Evolutionary conservation across 305 asterid species (phyloP).

Genomic region (Plantago lanceolata): DNA sequence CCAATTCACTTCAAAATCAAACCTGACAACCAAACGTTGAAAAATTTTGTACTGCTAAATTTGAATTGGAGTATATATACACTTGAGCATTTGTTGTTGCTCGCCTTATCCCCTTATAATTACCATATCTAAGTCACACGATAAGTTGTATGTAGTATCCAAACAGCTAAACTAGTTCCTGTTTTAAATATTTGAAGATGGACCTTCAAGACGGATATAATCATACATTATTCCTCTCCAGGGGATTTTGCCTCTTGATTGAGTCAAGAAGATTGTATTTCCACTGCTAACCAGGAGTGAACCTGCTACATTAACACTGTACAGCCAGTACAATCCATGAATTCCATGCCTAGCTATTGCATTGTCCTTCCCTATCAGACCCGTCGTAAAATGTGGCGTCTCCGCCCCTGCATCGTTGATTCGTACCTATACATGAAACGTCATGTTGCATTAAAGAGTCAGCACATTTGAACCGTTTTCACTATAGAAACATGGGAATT

Average conservation of each 20-base stretch:
- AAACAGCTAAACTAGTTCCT: background rate
- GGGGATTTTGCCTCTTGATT: conserved; percentile 46
- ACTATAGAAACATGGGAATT: no score
- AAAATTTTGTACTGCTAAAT: no score
- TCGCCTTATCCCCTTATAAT: no score
- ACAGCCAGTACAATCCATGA: conserved; percentile 63
- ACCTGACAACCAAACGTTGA: no score
- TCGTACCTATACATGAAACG: conserved; percentile 35
- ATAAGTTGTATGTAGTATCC: background rate
- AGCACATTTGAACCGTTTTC: no score
- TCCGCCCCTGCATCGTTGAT: conserved; percentile 31
- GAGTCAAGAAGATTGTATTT: conserved; percentile 46
- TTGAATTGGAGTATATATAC: no score
- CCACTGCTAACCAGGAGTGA: conserved; percentile 27
- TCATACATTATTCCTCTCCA: conserved; percentile 72
- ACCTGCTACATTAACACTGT: conserved; percentile 35
- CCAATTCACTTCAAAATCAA: no score
- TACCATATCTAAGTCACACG: no score
- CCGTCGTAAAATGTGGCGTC: conserved; percentile 45
- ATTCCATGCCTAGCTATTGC: conserved; percentile 78
- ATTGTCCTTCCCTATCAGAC: conserved; percentile 64
- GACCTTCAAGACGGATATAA: conserved; percentile 66
- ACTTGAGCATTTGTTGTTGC: no score
- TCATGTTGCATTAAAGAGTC: background rate
- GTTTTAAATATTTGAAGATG: conserved; percentile 26